Conservation (phyloP, 805 yeast species). For the Metahyphopichia silvanorum region DNA sequence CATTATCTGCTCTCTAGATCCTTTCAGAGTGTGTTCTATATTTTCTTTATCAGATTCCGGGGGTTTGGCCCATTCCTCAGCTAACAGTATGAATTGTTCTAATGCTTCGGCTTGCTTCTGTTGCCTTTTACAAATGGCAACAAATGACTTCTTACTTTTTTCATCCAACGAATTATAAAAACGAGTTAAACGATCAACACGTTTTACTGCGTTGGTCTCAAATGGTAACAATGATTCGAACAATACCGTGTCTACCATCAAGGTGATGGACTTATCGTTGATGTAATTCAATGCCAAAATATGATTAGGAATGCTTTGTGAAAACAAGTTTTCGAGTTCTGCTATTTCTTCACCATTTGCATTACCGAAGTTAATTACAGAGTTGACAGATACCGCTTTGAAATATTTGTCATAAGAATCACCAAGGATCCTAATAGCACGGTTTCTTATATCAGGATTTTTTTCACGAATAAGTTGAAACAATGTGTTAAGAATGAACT, state of each 20-base stretch:
- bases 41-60: conserved; percentile 17
- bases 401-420: conserved; percentile 50
- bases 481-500: conserved; percentile 50
- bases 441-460: conserved; percentile 58
- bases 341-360: conserved; percentile 18
- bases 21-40: not conserved
- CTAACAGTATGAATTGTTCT: conserved; percentile 43
- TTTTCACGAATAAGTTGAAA: conserved; percentile 70
- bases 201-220: conserved; percentile 37
- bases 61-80: conserved; percentile 36
- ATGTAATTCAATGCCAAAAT: conserved; percentile 68
- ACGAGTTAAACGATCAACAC: conserved; percentile 54
- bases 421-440: conserved; percentile 54
- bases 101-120: conserved; percentile 54
- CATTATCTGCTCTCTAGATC: conserved; percentile 11
- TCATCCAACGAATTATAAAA: conserved; percentile 49
- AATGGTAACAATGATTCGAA: conserved; percentile 62
- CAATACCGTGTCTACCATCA: conserved; percentile 58
- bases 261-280: conserved; percentile 64
- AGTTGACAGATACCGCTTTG: conserved; percentile 7
- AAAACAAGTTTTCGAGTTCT: conserved; percentile 28
- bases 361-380: conserved; percentile 29
- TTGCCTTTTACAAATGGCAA: conserved; percentile 70
- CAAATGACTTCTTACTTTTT: conserved; percentile 60
- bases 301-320: conserved; percentile 57